These are phyloP conservation scores for Mucor circinelloides DNA, from an alignment of 371 early-diverging fungal genomes.

Conservation along the genomic window DNA sequence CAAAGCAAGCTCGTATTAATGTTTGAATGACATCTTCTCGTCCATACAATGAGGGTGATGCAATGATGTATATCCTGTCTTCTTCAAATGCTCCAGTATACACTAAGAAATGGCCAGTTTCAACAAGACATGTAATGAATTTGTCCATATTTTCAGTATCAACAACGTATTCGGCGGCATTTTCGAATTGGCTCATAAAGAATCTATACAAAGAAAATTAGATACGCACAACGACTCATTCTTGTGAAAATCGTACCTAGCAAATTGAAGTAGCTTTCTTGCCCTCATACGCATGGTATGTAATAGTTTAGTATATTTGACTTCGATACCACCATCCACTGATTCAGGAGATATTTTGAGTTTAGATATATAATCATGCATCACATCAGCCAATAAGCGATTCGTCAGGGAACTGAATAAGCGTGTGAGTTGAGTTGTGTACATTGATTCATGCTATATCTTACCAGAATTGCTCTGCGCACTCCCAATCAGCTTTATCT, in stretches of 20 bases:
- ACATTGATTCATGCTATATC: background rate
- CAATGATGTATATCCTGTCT: constrained; percentile 66
- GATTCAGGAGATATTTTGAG: constrained; percentile 42
- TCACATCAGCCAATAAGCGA: constrained; percentile 49
- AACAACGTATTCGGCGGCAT: constrained; percentile 74
- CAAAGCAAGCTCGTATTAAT: constrained; percentile 41
- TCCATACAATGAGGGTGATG: constrained; percentile 47
- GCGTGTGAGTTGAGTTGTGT: background rate
- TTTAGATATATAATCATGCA: constrained; percentile 52
- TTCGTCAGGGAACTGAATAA: constrained; percentile 45
- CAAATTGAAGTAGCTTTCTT: constrained; percentile 65
- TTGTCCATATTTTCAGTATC: constrained; percentile 52
- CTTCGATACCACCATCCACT: constrained; percentile 53
- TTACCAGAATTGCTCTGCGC: constrained; percentile 79
- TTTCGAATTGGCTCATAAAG: constrained; percentile 71
- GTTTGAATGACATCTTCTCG: constrained; percentile 39
- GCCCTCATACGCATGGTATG: constrained; percentile 70
- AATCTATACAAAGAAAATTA: constrained; percentile 39
- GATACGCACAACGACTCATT: background rate
- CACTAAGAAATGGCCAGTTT: constrained; percentile 70
- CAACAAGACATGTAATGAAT: constrained; percentile 62
- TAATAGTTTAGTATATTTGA: constrained; percentile 62
- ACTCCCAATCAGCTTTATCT: constrained; percentile 74
- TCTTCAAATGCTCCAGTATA: constrained; percentile 69
- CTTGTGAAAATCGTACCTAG: constrained; percentile 41